These are phyloP conservation scores for Alternaria metachromatica DNA, from an alignment of 2,329 filamentous ascomycete species.

Conservation along the genomic window DNA sequence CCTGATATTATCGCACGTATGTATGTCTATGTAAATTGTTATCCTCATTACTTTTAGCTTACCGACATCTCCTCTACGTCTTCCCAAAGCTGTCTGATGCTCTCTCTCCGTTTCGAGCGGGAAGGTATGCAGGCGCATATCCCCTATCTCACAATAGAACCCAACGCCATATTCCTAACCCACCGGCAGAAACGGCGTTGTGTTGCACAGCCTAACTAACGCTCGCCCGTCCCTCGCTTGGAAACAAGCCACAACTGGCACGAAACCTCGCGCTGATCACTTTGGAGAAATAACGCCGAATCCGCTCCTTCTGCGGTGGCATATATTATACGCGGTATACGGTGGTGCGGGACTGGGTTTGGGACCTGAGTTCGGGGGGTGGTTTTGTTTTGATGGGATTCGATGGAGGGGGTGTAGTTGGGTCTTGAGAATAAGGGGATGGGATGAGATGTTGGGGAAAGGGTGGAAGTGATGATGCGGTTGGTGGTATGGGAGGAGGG, in stretches of 20 bases:
- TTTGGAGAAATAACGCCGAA: neutral
- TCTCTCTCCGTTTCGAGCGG: too few relatives aligned
- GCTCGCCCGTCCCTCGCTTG: neutral
- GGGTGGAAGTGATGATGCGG: neutral
- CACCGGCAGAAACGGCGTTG: neutral
- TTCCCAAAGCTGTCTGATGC: neutral
- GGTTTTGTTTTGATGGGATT: neutral
- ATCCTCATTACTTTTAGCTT: neutral
- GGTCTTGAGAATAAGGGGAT: neutral
- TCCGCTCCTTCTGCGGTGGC: neutral
- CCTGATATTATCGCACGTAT: neutral
- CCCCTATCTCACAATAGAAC: too few relatives aligned
- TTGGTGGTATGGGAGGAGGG: neutral
- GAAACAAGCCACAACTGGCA: neutral
- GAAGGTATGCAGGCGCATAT: too few relatives aligned
- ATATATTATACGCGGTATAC: neutral
- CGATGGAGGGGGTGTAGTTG: neutral
- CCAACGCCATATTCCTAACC: too few relatives aligned
- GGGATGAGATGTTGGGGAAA: too few relatives aligned
- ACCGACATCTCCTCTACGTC: neutral
- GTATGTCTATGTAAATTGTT: neutral
- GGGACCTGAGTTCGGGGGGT: too few relatives aligned
- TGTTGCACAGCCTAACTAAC: neutral
- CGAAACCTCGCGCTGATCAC: neutral
- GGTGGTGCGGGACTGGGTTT: neutral